Conservation (phyloP, 164 flowering plant species). For the Liriodendron chinense region DNA sequence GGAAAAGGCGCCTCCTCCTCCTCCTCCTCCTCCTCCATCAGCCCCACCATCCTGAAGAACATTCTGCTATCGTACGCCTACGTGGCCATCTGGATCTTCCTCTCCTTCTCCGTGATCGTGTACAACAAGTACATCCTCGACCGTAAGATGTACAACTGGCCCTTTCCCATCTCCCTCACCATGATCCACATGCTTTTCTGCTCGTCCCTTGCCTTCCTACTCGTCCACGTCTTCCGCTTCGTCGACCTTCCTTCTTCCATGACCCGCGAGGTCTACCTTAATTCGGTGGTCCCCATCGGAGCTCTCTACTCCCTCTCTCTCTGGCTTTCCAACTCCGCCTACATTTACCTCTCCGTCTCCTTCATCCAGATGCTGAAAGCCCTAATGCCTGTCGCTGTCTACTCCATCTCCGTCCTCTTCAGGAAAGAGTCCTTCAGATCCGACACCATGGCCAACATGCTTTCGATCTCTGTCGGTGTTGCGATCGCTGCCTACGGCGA, state of each 20-base stretch:
- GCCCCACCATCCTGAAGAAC: slow-evolving; percentile 31
- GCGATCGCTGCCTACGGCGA: slow-evolving; percentile 52
- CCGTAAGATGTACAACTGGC: slow-evolving; percentile 48
- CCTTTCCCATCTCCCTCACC: slow-evolving; percentile 46
- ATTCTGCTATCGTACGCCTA: slow-evolving; percentile 43
- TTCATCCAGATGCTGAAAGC: slow-evolving; percentile 56
- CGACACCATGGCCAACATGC: slow-evolving; percentile 35
- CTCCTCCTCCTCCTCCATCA: slow-evolving; percentile 9
- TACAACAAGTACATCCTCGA: slow-evolving; percentile 59
- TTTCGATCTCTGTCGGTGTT: slow-evolving; percentile 42
- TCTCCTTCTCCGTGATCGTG: slow-evolving; percentile 45
- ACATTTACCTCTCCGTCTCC: slow-evolving; percentile 44
- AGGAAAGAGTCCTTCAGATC: slow-evolving; percentile 32
- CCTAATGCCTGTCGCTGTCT: slow-evolving; percentile 53
- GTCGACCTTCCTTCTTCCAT: slow-evolving; percentile 39
- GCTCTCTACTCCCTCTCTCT: slow-evolving; percentile 36
- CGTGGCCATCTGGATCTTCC: slow-evolving; percentile 48
- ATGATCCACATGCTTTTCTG: slow-evolving; percentile 51
- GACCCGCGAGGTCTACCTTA: slow-evolving; percentile 34
- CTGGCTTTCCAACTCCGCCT: slow-evolving; percentile 51
- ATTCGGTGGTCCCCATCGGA: slow-evolving; percentile 48
- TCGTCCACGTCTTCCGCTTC: slow-evolving; percentile 34
- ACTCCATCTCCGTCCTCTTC: slow-evolving; percentile 33
- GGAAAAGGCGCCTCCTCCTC: slow-evolving; percentile 34
- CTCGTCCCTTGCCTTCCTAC: slow-evolving; percentile 37